Percentiles rank a stretch among this genome's conserved stretches.
phyloP scores from a whole-genome alignment of 495 filamentous ascomycete genomes.

The Parathielavia appendiculata region DNA sequence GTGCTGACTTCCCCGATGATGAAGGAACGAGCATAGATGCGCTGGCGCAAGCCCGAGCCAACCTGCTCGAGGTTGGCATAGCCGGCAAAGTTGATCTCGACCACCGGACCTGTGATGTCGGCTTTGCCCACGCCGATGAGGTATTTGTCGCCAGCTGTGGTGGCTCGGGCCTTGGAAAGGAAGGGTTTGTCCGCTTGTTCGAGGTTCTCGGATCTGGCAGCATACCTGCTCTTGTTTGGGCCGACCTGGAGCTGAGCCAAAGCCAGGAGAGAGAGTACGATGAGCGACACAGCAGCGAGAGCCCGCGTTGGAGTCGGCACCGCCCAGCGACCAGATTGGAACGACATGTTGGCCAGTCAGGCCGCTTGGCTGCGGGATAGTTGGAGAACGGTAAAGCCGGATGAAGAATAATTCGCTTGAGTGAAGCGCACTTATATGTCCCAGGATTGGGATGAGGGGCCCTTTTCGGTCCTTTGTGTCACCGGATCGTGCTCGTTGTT shows the following conservation, averaged over 20 bases:
- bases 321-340: constrained; percentile 6
- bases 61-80: constrained; percentile 75
- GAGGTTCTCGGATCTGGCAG: not conserved
- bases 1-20: constrained; percentile 71
- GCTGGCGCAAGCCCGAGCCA: constrained; percentile 76
- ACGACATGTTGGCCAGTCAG: constrained; percentile 5
- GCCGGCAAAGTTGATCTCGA: constrained; percentile 54
- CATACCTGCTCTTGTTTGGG: not conserved
- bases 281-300: constrained; percentile 21
- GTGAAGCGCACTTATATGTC: not conserved
- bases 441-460: not conserved
- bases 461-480: not conserved
- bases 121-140: constrained; percentile 86
- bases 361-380: not conserved
- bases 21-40: constrained; percentile 84
- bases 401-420: not conserved
- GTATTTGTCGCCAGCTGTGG: constrained; percentile 51
- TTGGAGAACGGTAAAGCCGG: not conserved
- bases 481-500: not conserved
- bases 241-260: constrained; percentile 9
- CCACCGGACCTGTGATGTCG: constrained; percentile 82
- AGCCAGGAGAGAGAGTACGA: constrained; percentile 23
- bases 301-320: constrained; percentile 4
- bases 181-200: not conserved
- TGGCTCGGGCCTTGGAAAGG: constrained; percentile 24